A percentile compares a stretch with the other conserved stretches of the same genome.
Evolutionary conservation across 2,329 filamentous ascomycete species (phyloP).

Genomic region (Plenodomus tracheiphilus): DNA sequence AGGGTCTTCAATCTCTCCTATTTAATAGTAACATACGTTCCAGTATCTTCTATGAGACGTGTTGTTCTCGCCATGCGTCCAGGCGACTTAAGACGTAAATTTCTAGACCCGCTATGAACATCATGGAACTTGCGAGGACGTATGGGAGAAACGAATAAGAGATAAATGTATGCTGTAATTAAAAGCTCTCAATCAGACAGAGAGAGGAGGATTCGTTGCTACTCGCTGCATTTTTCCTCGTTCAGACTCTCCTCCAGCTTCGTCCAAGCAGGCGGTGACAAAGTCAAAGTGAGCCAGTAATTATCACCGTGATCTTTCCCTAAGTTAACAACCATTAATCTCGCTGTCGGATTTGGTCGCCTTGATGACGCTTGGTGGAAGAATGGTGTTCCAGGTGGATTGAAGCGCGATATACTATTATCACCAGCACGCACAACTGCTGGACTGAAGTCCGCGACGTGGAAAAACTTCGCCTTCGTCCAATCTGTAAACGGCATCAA

Average conservation of each 20-base stretch:
- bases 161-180: too few relatives aligned
- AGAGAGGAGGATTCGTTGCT: too few relatives aligned
- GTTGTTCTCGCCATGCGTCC: too few relatives aligned
- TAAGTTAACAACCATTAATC: slow-evolving; percentile 15
- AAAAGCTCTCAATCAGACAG: too few relatives aligned
- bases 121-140: too few relatives aligned
- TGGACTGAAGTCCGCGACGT: slow-evolving; percentile 23
- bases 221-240: too few relatives aligned
- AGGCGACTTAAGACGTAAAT: too few relatives aligned
- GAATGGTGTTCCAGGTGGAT: slow-evolving; percentile 13
- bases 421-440: slow-evolving; percentile 14
- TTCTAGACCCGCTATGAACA: too few relatives aligned
- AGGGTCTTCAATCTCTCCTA: too few relatives aligned
- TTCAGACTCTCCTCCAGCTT: slow-evolving; percentile 13
- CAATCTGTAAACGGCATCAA: slow-evolving; percentile 19
- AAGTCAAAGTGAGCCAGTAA: slow-evolving; percentile 15
- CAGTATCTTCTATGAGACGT: too few relatives aligned
- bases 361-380: slow-evolving; percentile 16
- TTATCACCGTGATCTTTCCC: slow-evolving; percentile 14
- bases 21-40: too few relatives aligned
- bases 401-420: slow-evolving; percentile 1
- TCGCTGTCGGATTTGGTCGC: slow-evolving; percentile 4
- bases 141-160: too few relatives aligned
- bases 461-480: slow-evolving; percentile 14
- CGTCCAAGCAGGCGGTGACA: slow-evolving; percentile 11